Conservation (phyloP, 345 rosid genomes). For the Brassica carinata region DNA sequence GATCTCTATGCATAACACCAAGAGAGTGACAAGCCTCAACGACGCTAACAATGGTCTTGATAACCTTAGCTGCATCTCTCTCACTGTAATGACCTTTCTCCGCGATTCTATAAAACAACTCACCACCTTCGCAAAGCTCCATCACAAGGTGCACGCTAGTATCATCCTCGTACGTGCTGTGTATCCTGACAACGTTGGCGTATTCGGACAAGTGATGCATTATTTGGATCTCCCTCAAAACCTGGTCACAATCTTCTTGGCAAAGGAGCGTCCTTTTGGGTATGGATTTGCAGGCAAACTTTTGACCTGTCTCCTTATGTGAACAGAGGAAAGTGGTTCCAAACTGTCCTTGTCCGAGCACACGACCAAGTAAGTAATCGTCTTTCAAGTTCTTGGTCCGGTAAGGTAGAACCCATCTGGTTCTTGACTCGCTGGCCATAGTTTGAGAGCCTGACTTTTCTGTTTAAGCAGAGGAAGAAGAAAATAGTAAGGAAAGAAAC, state of each 20-base stretch:
- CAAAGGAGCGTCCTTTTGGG: slow-evolving; percentile 72
- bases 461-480: slow-evolving; percentile 18
- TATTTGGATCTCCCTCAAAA: slow-evolving; percentile 85
- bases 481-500: slow-evolving; percentile 12
- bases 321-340: slow-evolving; percentile 74
- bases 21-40: slow-evolving; percentile 79
- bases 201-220: slow-evolving; percentile 81
- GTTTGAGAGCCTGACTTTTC: slow-evolving; percentile 7
- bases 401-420: slow-evolving; percentile 41
- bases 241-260: slow-evolving; percentile 75
- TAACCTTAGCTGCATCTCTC: slow-evolving; percentile 73
- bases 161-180: slow-evolving; percentile 55
- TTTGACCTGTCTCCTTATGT: slow-evolving; percentile 48
- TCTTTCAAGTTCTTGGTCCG: slow-evolving; percentile 43
- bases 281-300: slow-evolving; percentile 81
- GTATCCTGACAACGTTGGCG: slow-evolving; percentile 61
- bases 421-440: slow-evolving; percentile 36
- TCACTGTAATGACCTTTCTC: slow-evolving; percentile 73
- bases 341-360: slow-evolving; percentile 76
- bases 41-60: slow-evolving; percentile 72
- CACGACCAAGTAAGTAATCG: slow-evolving; percentile 50
- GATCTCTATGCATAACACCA: slow-evolving; percentile 78
- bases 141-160: slow-evolving; percentile 65
- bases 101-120: slow-evolving; percentile 75
- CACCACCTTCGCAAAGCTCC: slow-evolving; percentile 85